phyloP scores from a whole-genome alignment of 306 rosid genomes.

The Acacia acuminata region DNA sequence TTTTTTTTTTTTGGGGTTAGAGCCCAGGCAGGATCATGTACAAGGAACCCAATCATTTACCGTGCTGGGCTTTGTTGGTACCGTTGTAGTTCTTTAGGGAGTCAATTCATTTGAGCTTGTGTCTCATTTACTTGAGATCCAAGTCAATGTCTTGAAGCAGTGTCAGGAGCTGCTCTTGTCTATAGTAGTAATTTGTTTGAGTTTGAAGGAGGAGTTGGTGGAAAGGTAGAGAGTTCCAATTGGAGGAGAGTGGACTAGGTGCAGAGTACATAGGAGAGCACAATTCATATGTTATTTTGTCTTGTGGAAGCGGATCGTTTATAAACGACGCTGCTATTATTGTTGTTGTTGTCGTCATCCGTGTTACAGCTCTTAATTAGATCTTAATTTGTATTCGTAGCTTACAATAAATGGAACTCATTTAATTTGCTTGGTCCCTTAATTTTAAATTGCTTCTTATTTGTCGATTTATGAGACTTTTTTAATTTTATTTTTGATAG shows the following conservation, averaged over 20 bases:
- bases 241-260: constrained; percentile 12
- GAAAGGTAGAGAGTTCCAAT: background rate
- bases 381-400: background rate
- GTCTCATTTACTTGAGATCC: constrained; percentile 5
- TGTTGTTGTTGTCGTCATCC: background rate
- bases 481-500: background rate
- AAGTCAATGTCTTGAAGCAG: constrained; percentile 5
- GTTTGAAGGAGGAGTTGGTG: background rate
- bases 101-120: background rate
- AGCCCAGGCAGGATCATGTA: too few relatives aligned
- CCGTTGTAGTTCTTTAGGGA: background rate
- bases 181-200: constrained; percentile 11
- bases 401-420: background rate
- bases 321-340: background rate
- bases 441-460: background rate
- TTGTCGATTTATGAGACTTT: background rate
- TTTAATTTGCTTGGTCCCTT: background rate
- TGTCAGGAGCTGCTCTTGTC: constrained; percentile 1
- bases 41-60: too few relatives aligned
- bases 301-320: background rate
- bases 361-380: background rate
- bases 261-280: constrained; percentile 30
- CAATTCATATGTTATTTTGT: background rate
- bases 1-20: too few relatives aligned
- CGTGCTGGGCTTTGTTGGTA: too few relatives aligned